Evolutionary conservation across 1,284 basidiomycete species (phyloP).

Genomic region (Ustilago bromivora): DNA sequence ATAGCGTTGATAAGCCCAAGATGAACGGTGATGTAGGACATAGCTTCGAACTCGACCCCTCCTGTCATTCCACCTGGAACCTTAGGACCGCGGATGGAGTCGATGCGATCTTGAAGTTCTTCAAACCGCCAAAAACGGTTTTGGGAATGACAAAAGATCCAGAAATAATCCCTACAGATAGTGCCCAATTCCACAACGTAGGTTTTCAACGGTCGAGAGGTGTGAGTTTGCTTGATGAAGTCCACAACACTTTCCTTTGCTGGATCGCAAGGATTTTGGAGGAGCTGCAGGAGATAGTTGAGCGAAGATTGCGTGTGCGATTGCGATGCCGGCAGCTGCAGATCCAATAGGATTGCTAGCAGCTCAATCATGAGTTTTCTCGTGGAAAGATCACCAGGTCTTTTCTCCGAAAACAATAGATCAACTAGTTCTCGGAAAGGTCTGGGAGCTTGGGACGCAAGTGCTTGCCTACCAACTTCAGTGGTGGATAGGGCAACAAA

Average conservation of each 20-base stretch:
- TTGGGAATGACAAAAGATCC: conserved; percentile 94
- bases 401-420: conserved; percentile 94
- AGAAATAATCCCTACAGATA: conserved; percentile 94
- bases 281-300: conserved; percentile 57
- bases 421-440: conserved; percentile 86
- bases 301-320: conserved; percentile 40
- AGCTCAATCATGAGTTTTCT: conserved; percentile 90
- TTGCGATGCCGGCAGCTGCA: conserved; percentile 57
- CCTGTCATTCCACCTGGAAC: conserved; percentile 98
- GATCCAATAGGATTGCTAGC: conserved; percentile 72
- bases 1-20: conserved; percentile 56
- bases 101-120: conserved; percentile 79
- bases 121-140: conserved; percentile 88
- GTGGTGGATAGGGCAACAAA: conserved; percentile 93
- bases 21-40: conserved; percentile 79
- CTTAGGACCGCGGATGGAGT: conserved; percentile 85
- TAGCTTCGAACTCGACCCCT: conserved; percentile 96
- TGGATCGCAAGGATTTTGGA: conserved; percentile 57
- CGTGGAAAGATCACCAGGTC: conserved; percentile 89
- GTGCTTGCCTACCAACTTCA: conserved; percentile 77
- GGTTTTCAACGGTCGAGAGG: conserved; percentile 86
- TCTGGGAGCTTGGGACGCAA: conserved; percentile 83
- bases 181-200: conserved; percentile 90
- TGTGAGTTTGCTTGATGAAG: conserved; percentile 87
- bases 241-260: conserved; percentile 71